Conservation (phyloP, 345 rosid species). For the Sapria himalayana region DNA sequence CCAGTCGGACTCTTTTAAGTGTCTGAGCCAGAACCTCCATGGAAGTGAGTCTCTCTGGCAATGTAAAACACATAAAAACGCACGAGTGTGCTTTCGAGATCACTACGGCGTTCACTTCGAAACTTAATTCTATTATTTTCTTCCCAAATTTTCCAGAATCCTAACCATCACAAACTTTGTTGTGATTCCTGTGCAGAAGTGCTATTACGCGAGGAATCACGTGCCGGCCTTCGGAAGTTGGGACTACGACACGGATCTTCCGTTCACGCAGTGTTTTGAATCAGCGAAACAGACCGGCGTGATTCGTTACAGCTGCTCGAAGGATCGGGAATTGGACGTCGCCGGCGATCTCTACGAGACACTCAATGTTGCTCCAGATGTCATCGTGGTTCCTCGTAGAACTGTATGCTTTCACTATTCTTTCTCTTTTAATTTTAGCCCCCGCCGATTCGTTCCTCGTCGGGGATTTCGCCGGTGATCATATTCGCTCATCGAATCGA, state of each 20-base stretch:
- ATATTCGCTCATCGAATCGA: too few species aligned
- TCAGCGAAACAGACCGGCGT: slow-evolving; percentile 45
- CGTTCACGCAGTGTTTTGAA: slow-evolving; percentile 86
- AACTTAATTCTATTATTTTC: too few species aligned
- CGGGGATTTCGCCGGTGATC: too few species aligned
- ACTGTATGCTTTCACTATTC: slow-evolving; percentile 17
- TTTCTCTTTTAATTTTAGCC: neutral
- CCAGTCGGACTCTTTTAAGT: too few species aligned
- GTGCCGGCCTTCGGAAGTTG: slow-evolving; percentile 97
- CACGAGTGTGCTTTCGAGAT: too few species aligned
- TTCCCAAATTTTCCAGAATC: too few species aligned
- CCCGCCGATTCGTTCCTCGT: too few species aligned
- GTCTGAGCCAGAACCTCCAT: too few species aligned
- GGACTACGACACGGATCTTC: slow-evolving; percentile 78
- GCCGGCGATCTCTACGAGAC: slow-evolving; percentile 78
- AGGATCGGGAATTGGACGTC: slow-evolving; percentile 71
- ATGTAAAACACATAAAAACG: too few species aligned
- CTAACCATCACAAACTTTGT: neutral
- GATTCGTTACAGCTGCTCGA: slow-evolving; percentile 50
- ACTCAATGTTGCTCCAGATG: slow-evolving; percentile 62
- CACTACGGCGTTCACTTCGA: too few species aligned
- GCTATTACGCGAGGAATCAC: slow-evolving; percentile 33
- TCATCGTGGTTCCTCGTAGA: slow-evolving; percentile 78
- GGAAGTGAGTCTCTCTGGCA: slow-evolving; percentile 11
- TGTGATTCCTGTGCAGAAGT: slow-evolving; percentile 9